Evolutionary conservation across 345 rosid species (phyloP).

Genomic region (Rhodomyrtus tomentosa): DNA sequence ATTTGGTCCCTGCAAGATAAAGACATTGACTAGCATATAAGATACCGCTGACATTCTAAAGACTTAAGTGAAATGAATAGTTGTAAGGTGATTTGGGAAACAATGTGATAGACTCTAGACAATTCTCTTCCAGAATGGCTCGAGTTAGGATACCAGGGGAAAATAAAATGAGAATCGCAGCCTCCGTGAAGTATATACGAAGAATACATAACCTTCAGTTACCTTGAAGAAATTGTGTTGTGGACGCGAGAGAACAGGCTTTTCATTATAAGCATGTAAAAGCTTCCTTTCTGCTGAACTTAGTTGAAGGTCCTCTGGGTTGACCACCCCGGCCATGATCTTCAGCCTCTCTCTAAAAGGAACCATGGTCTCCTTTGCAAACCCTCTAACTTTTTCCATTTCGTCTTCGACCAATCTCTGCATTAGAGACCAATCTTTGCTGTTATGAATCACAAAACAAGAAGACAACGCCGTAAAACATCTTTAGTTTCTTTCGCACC

Average conservation of each 20-base stretch:
- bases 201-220: not conserved
- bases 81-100: not conserved
- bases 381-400: conserved; percentile 61
- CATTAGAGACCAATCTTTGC: not conserved
- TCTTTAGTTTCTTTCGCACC: not conserved
- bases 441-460: not conserved
- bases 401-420: conserved; percentile 67
- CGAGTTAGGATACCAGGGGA: no score
- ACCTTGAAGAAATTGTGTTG: conserved; percentile 70
- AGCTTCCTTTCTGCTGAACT: conserved; percentile 68
- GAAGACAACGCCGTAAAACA: not conserved
- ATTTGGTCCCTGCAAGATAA: conserved; percentile 48
- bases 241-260: conserved; percentile 80
- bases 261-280: conserved; percentile 56
- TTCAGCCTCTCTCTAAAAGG: conserved; percentile 78
- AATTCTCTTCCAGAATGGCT: not conserved
- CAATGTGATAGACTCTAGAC: not conserved
- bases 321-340: conserved; percentile 55
- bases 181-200: not conserved
- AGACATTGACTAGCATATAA: not conserved
- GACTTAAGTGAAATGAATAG: not conserved
- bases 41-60: not conserved
- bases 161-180: not conserved
- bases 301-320: conserved; percentile 65
- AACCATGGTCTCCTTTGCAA: conserved; percentile 42